Evolutionary conservation across 2,329 filamentous ascomycete genomes (phyloP).

Genomic region (Nectriaceae sp.): DNA sequence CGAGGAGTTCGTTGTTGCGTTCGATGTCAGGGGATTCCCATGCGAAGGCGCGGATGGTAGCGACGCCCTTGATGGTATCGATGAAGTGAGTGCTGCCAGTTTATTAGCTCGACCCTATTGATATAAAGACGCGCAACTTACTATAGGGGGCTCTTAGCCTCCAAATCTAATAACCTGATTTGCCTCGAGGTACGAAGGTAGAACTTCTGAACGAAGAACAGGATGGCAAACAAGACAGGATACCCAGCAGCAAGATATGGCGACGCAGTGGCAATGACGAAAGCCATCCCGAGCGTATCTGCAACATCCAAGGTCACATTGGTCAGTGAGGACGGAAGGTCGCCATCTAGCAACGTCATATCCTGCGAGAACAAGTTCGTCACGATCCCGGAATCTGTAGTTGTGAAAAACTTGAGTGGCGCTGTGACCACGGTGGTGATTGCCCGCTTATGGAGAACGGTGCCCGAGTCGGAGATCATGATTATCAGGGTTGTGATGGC

Average conservation of each 20-base stretch:
- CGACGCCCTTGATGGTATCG: constrained; percentile 56
- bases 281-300: constrained; percentile 43
- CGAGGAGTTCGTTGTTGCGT: constrained; percentile 49
- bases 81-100: constrained; percentile 48
- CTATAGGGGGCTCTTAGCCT: constrained; percentile 55
- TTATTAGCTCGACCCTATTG: not conserved
- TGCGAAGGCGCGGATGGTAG: constrained; percentile 58
- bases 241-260: constrained; percentile 51
- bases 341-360: constrained; percentile 41
- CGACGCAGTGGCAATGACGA: constrained; percentile 45
- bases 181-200: constrained; percentile 64
- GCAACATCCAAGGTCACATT: constrained; percentile 30
- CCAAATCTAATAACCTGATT: constrained; percentile 60
- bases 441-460: constrained; percentile 33
- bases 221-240: constrained; percentile 45
- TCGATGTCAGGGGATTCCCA: constrained; percentile 42
- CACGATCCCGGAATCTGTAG: constrained; percentile 42
- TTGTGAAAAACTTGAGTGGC: constrained; percentile 43
- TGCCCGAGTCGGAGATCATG: constrained; percentile 33
- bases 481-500: constrained; percentile 19
- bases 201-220: constrained; percentile 56
- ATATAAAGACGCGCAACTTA: constrained; percentile 15
- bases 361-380: constrained; percentile 50
- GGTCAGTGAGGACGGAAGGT: constrained; percentile 37
- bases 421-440: constrained; percentile 39